A percentile compares a stretch with the other conserved stretches of the same genome.
These are phyloP conservation scores for Xylariaceae sp. DNA, from an alignment of 2,329 filamentous ascomycete genomes.

Conservation along the genomic window DNA sequence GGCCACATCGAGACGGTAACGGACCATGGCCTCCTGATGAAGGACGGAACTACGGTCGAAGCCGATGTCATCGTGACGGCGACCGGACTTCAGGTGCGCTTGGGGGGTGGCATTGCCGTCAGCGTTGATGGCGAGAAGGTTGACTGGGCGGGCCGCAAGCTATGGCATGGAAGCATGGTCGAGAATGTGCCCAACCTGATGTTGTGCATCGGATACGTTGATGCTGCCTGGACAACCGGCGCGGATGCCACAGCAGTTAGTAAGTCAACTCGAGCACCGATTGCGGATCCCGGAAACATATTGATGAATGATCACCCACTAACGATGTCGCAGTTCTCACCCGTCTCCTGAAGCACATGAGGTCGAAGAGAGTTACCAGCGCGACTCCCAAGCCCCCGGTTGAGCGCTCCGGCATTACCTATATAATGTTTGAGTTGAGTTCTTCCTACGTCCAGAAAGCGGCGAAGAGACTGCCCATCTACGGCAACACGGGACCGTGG, in stretches of 20 bases:
- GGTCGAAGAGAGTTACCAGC: conserved; percentile 35
- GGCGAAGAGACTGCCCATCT: conserved; percentile 5
- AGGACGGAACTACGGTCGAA: conserved; percentile 39
- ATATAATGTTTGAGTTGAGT: conserved; percentile 19
- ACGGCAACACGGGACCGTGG: conserved; percentile 17
- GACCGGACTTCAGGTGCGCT: conserved; percentile 52
- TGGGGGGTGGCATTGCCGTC: conserved; percentile 49
- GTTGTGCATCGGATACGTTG: conserved; percentile 55
- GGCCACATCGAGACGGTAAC: conserved; percentile 43
- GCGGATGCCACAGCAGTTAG: conserved; percentile 46
- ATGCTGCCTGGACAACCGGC: conserved; percentile 57
- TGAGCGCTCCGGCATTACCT: conserved; percentile 10
- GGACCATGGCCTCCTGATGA: conserved; percentile 38
- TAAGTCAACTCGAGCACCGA: conserved; percentile 4
- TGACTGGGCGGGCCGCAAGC: conserved; percentile 39
- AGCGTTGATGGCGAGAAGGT: conserved; percentile 45
- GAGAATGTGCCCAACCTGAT: conserved; percentile 56
- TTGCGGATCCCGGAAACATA: neutral
- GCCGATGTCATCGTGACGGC: conserved; percentile 61
- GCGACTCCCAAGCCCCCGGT: conserved; percentile 41
- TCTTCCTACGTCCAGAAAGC: conserved; percentile 13
- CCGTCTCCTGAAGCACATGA: conserved; percentile 47
- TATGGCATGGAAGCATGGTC: conserved; percentile 58
- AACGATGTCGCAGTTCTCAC: conserved; percentile 34
- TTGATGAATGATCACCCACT: neutral